Base-by-base conservation (phyloP, 768 basidiomycete species). In the Lactarius deliciosus region DNA sequence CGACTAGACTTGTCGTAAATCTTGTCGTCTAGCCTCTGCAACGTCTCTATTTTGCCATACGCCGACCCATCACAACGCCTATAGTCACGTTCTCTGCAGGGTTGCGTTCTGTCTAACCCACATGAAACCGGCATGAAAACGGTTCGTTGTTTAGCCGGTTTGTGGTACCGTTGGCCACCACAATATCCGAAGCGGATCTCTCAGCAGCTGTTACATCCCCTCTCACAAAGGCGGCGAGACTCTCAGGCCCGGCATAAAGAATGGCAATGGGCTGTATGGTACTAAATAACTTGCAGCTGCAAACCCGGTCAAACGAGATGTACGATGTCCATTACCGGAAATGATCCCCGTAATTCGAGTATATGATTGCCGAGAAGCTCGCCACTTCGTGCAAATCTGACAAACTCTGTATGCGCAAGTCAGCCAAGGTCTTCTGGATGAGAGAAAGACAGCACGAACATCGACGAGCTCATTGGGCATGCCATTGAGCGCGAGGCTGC, bases 381-480 rank as follows among this genome's bases (percentile, higher is more conserved):
- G 80, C 76, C 16, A 90, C 82, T 75, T 93, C 91, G 68, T 85
- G 79, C 65, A 86, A 71, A 20, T 81, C 84, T 74, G 86, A 78
- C 55, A 92, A 72, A 64, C 82, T 85, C 90, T 92, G 72, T 1
- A 54, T 18, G 55, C 36, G 47, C 45, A 32, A 47, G 45, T 69
- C 25, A 65, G 64, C 40, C 45, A 28, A 50, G 9, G 40, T 11
- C 13, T 18, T 20, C 28, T 32, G 20, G 6, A 18, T 5, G 18
- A 32, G 3, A 20, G 63, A 63, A 50, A 64, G 28, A 57, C 53
- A 22, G 47, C 8, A 83, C 90, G 76, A 73, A 93, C 94, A 78
- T 95, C 92, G 32, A 93, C 83, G 69, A 94, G 78, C 74, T 91
- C 91, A 74, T 92, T 93, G 41, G 91, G 92, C 63, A 88, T 74